Evolutionary conservation across 2,329 filamentous ascomycete species (phyloP), one percentile per base, ranked within the genome.

Genomic region (Ophiobolus disseminans): DNA sequence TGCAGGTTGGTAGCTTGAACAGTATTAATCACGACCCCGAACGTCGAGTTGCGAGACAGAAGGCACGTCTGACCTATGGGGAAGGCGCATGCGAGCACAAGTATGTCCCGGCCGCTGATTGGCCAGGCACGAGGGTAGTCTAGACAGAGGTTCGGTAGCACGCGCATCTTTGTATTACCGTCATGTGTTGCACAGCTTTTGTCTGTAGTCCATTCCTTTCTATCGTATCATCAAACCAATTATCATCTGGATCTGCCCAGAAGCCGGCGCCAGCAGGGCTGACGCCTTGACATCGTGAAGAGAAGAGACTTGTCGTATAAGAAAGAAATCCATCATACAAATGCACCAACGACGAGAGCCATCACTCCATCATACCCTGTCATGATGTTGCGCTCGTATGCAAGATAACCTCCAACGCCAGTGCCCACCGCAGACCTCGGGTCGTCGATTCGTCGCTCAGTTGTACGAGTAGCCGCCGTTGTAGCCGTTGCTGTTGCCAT

Each of bases 401-500:
- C n/a, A n/a, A n/a, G n/a, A n/a, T n/a, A n/a, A n/a, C n/a, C n/a
- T n/a, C n/a, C n/a, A n/a, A n/a, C n/a, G n/a, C n/a, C n/a, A n/a
- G n/a, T n/a, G n/a, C n/a, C n/a, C n/a, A n/a, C n/a, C n/a, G n/a
- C n/a, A n/a, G n/a, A n/a, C n/a, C n/a, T n/a, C n/a, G n/a, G n/a
- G n/a, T n/a, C n/a, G n/a, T n/a, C n/a, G n/a, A n/a, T n/a, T 42
- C 3, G 57, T 45, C 2, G 57, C 49, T 26, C 53, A 59, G 34
- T 47, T 48, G 40, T 53, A 57, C 16, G 57, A 48, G 36, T 62
- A 65, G 11, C 54, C 53, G 21, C 52, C 60, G 10, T 47, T 43
- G 42, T 62, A 65, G 28, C 49, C 51, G 39, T 43, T 51, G 39
- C 47, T 48, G 49, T 43, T 51, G 39, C 47, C 47, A 48, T 53